Percentiles rank a stretch among this genome's conserved stretches.
These are phyloP conservation scores for Suhomyces pyralidae DNA, from an alignment of 805 yeast genomes.

Conservation along the genomic window DNA sequence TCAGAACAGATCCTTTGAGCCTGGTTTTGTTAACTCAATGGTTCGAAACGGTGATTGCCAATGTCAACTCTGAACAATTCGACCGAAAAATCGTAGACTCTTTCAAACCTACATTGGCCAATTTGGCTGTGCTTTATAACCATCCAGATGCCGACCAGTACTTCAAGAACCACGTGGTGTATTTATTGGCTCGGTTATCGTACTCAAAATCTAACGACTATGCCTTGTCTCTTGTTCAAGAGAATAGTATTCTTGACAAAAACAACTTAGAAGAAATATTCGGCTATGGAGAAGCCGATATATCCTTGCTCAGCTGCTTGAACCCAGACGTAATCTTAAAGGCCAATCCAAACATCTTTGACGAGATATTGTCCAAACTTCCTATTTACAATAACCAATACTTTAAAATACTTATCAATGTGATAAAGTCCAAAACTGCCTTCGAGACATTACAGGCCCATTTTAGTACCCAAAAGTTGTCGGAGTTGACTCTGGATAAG, in stretches of 20 bases:
- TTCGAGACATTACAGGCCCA: constrained; percentile 13
- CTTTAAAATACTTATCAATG: constrained; percentile 25
- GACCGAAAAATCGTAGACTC: constrained; percentile 2
- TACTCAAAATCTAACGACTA: constrained; percentile 2
- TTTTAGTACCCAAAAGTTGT: constrained; percentile 7
- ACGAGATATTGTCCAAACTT: constrained; percentile 11
- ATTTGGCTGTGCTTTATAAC: constrained; percentile 5
- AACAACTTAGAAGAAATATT: constrained; percentile 14
- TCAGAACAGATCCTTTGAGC: constrained; percentile 24
- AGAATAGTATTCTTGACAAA: constrained; percentile 16
- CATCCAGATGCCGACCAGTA: background rate
- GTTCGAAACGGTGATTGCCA: constrained; percentile 19
- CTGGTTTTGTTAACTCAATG: constrained; percentile 23
- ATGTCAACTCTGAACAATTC: background rate
- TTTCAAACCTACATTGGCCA: constrained; percentile 6
- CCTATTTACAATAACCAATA: constrained; percentile 18
- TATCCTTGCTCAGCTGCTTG: constrained; percentile 17
- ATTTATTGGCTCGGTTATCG: constrained; percentile 20
- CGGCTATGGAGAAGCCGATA: constrained; percentile 15
- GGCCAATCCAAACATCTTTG: constrained; percentile 11
- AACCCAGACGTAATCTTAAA: constrained; percentile 14
- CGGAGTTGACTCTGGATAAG: constrained; percentile 20
- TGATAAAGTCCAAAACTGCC: constrained; percentile 13
- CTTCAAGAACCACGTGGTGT: constrained; percentile 16
- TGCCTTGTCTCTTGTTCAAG: background rate